A percentile compares a stretch with the other conserved stretches of the same genome.
Evolutionary conservation across 192 early-diverging fungal species (phyloP).

Genomic region (Backusella macrospora): DNA sequence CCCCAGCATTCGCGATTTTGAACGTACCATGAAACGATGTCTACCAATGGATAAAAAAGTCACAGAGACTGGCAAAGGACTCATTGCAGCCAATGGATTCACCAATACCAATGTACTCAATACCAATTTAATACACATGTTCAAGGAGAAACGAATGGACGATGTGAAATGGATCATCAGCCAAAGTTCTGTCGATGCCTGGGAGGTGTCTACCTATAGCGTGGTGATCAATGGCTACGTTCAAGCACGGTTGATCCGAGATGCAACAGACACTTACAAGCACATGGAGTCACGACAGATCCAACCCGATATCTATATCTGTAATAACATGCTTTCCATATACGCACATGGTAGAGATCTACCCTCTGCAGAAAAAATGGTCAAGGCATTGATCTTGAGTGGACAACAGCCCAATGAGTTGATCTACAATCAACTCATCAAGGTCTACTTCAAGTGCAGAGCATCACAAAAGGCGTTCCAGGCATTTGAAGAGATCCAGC

Average conservation of each 20-base stretch:
- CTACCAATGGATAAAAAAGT: conserved; percentile 19
- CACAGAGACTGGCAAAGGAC: conserved; percentile 3
- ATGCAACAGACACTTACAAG: conserved; percentile 16
- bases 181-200: neutral
- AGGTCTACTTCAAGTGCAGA: conserved; percentile 30
- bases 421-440: conserved; percentile 39
- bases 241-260: conserved; percentile 10
- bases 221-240: conserved; percentile 25
- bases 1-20: conserved; percentile 30
- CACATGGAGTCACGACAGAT: conserved; percentile 21
- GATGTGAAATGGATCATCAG: conserved; percentile 2
- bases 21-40: conserved; percentile 30
- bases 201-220: conserved; percentile 30
- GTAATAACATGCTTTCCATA: conserved; percentile 23
- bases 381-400: conserved; percentile 12
- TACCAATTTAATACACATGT: conserved; percentile 27
- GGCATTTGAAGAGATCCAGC: conserved; percentile 33
- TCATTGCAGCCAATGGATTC: conserved; percentile 13
- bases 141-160: conserved; percentile 20
- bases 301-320: conserved; percentile 14
- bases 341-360: conserved; percentile 25
- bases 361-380: conserved; percentile 19
- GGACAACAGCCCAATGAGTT: conserved; percentile 24
- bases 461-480: conserved; percentile 22
- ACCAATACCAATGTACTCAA: conserved; percentile 17